These are phyloP conservation scores for Alopecurus myosuroides DNA, from an alignment of 176 grass and related monocot species.

Conservation along the genomic window DNA sequence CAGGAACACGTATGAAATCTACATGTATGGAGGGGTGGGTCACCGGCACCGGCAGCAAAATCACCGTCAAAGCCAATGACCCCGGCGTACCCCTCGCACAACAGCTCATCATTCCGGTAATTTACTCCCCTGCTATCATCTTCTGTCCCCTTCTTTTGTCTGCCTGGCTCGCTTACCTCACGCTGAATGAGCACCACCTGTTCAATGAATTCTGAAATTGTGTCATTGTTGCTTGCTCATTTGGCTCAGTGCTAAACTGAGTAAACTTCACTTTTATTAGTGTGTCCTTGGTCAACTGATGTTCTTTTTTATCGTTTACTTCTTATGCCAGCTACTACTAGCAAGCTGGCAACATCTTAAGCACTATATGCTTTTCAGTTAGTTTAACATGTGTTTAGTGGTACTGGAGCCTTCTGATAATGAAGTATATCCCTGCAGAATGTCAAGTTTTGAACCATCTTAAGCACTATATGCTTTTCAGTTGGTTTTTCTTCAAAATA, in stretches of 20 bases:
- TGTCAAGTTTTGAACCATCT: too few relatives aligned
- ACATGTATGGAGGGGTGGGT: conserved; percentile 83
- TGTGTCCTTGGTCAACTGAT: neutral
- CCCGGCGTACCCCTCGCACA: conserved; percentile 44
- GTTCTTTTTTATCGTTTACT: neutral
- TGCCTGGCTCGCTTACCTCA: too few relatives aligned
- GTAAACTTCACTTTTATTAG: neutral
- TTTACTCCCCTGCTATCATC: neutral
- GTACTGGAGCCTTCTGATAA: too few relatives aligned
- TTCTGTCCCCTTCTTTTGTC: neutral
- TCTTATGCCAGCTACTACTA: neutral
- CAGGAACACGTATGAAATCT: too few relatives aligned
- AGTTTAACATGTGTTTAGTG: too few relatives aligned
- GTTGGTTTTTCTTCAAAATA: too few relatives aligned
- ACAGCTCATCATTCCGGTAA: conserved; percentile 86
- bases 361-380: too few relatives aligned
- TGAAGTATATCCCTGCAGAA: too few relatives aligned
- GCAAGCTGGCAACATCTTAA: too few relatives aligned
- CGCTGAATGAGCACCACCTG: neutral
- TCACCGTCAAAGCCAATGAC: conserved; percentile 89
- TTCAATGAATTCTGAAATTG: conserved; percentile 19
- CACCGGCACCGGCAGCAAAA: conserved; percentile 70
- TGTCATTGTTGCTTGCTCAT: neutral
- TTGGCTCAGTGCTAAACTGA: neutral
- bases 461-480: too few relatives aligned